Evolutionary conservation across 345 rosid genomes (phyloP).

Genomic region (Noccaea caerulescens): DNA sequence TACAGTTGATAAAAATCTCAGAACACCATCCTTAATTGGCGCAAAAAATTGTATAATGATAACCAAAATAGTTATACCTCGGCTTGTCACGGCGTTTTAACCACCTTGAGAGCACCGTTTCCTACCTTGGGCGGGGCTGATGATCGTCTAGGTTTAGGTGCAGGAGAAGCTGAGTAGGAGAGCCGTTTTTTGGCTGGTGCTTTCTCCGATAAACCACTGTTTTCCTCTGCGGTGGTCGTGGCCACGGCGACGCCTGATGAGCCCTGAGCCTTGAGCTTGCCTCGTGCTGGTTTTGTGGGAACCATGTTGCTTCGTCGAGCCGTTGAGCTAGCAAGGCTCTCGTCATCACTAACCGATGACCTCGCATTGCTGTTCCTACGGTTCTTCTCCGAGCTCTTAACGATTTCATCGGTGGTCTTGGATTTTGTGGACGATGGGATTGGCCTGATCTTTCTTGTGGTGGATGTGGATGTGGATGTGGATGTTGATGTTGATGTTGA

Average conservation of each 20-base stretch:
- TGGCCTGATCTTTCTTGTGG: constrained; percentile 53
- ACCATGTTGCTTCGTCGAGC: constrained; percentile 66
- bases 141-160: constrained; percentile 72
- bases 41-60: constrained; percentile 3
- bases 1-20: constrained; percentile 34
- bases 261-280: constrained; percentile 63
- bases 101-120: constrained; percentile 45
- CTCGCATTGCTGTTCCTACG: constrained; percentile 68
- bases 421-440: constrained; percentile 52
- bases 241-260: constrained; percentile 31
- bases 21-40: constrained; percentile 22
- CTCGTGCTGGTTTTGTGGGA: constrained; percentile 68
- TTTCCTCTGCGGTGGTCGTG: constrained; percentile 47
- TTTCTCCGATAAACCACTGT: constrained; percentile 54
- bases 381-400: constrained; percentile 61
- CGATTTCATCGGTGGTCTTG: constrained; percentile 67
- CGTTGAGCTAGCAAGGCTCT: constrained; percentile 63
- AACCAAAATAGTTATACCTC: background rate
- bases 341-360: constrained; percentile 63
- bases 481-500: constrained; percentile 56
- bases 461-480: constrained; percentile 54
- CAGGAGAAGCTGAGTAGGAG: constrained; percentile 72
- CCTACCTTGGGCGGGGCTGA: constrained; percentile 75
- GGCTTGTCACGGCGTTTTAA: constrained; percentile 44
- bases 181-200: constrained; percentile 71